These are phyloP conservation scores for Penicillium janthinellum DNA, from an alignment of 2,329 filamentous ascomycete genomes.

Conservation along the genomic window DNA sequence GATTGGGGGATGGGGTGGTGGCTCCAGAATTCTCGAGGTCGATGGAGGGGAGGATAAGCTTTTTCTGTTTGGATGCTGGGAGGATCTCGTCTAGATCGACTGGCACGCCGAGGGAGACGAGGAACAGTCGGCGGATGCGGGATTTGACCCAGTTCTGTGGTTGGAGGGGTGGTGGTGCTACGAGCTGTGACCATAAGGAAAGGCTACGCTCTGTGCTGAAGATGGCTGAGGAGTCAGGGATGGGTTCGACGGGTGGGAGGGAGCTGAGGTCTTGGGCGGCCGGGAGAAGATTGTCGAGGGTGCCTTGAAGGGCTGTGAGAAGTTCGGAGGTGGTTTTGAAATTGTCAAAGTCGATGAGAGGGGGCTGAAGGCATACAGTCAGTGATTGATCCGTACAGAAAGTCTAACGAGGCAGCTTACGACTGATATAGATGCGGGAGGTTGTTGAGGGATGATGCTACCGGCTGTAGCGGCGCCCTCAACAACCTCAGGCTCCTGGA, in stretches of 20 bases:
- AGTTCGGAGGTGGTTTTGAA: conserved; percentile 49
- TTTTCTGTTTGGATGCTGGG: conserved; percentile 96
- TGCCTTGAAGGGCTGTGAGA: conserved; percentile 36
- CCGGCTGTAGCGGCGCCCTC: conserved; percentile 26
- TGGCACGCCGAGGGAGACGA: conserved; percentile 92
- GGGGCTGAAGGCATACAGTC: conserved; percentile 31
- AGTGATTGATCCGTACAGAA: background rate
- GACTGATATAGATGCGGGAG: conserved; percentile 42
- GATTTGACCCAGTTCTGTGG: conserved; percentile 98
- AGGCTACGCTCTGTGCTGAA: conserved; percentile 85
- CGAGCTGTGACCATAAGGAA: conserved; percentile 94
- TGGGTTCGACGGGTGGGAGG: conserved; percentile 42
- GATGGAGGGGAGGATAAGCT: conserved; percentile 87
- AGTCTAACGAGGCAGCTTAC: conserved; percentile 40
- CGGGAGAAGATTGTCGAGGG: conserved; percentile 50
- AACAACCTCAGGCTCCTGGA: conserved; percentile 53
- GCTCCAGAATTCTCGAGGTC: conserved; percentile 55
- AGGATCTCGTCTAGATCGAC: conserved; percentile 97
- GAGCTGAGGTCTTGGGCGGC: conserved; percentile 39
- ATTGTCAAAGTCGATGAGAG: conserved; percentile 56
- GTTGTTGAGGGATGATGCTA: conserved; percentile 24
- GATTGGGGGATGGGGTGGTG: conserved; percentile 55
- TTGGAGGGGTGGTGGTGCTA: conserved; percentile 89
- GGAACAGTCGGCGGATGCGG: conserved; percentile 88
- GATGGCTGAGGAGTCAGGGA: conserved; percentile 55